Percentiles rank a stretch among this genome's conserved stretches.
Evolutionary conservation across 2,329 filamentous ascomycete genomes (phyloP).

Genomic region (Aspergillus neoniger): DNA sequence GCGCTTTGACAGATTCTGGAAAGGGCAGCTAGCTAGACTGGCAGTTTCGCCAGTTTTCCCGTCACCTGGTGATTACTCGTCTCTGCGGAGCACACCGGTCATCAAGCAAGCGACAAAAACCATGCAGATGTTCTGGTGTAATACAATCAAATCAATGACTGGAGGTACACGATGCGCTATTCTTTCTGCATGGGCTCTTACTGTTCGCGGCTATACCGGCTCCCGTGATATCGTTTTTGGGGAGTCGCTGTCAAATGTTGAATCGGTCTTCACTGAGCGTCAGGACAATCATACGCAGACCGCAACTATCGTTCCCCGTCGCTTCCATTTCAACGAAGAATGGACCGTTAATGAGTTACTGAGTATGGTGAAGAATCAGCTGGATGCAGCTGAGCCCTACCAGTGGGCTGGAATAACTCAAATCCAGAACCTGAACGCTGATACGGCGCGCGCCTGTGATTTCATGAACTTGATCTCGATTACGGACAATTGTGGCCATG

Average conservation of each 20-base stretch:
- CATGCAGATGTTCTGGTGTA: conserved; percentile 9
- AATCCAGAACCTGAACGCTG: conserved; percentile 56
- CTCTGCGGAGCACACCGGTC: conserved; percentile 13
- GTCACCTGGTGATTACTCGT: conserved; percentile 10
- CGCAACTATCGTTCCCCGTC: conserved; percentile 45
- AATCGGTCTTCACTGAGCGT: conserved; percentile 39
- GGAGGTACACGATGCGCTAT: conserved; percentile 31
- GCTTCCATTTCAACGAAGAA: conserved; percentile 35
- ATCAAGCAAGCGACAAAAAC: conserved; percentile 10
- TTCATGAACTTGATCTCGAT: conserved; percentile 46
- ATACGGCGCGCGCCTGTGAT: conserved; percentile 42
- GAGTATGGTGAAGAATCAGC: conserved; percentile 54
- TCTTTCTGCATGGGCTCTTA: conserved; percentile 45
- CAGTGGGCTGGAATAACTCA: conserved; percentile 52
- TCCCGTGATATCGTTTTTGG: conserved; percentile 47
- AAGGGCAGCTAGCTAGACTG: conserved; percentile 14
- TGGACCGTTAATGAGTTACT: conserved; percentile 51
- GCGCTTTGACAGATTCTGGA: conserved; percentile 26
- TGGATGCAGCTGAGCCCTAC: conserved; percentile 61
- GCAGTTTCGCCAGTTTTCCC: conserved; percentile 7
- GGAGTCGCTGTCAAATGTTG: conserved; percentile 44
- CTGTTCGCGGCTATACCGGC: conserved; percentile 39
- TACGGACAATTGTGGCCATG: neutral
- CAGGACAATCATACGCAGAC: conserved; percentile 31
- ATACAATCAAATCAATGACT: conserved; percentile 15